These are phyloP conservation scores for Cicer chorassanicum DNA, from an alignment of 306 rosid genomes.

Conservation along the genomic window DNA sequence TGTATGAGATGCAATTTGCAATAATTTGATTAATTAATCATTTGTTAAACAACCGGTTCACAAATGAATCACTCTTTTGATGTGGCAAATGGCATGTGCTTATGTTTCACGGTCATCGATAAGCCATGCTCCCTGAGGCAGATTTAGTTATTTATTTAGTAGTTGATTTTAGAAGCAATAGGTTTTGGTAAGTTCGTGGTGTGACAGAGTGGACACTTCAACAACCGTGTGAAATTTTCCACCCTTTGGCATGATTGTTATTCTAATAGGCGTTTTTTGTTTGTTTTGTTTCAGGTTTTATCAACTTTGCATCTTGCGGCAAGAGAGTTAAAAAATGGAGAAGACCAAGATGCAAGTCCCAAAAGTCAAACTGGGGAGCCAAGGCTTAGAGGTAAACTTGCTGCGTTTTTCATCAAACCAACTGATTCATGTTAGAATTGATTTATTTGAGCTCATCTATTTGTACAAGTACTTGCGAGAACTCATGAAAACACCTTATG, in stretches of 20 bases:
- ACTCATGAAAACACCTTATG: no score
- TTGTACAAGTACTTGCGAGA: no score
- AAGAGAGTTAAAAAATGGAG: slow-evolving; percentile 50
- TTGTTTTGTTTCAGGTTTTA: not conserved
- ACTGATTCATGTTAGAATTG: not conserved
- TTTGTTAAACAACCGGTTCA: no score
- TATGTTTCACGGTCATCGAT: no score
- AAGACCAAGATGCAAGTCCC: slow-evolving; percentile 52
- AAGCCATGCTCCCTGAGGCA: no score
- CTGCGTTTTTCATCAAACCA: not conserved
- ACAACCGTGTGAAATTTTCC: not conserved
- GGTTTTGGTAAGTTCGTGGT: not conserved
- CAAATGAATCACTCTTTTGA: no score
- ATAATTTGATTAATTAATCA: no score
- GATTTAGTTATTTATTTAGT: no score
- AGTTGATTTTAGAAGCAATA: not conserved
- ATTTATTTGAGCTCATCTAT: no score
- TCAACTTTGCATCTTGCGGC: slow-evolving; percentile 3
- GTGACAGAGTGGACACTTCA: slow-evolving; percentile 4
- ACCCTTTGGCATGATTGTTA: not conserved
- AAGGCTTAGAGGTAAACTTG: slow-evolving; percentile 69
- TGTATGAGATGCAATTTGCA: no score
- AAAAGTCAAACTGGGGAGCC: slow-evolving; percentile 72
- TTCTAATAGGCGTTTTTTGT: not conserved
- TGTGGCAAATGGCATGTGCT: no score